Conservation (phyloP, 108 stramenopile genomes). For the Cyclotella choctawhatcheeana region DNA sequence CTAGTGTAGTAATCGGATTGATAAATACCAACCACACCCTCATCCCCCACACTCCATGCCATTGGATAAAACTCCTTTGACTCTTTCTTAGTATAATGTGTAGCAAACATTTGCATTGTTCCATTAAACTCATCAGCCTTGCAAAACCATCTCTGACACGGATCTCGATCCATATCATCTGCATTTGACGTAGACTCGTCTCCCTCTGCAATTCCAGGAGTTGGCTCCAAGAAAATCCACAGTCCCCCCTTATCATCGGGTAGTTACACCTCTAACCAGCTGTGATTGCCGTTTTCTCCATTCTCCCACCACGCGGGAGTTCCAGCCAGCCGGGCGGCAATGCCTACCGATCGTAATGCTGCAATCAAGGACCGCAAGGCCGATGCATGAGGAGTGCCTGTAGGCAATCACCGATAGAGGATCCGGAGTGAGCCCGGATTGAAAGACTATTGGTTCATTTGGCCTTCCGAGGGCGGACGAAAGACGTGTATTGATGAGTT, state of each 20-base stretch:
- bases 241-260: conserved; percentile 31
- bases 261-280: conserved; percentile 89
- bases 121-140: conserved; percentile 60
- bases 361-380: conserved; percentile 71
- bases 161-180: conserved; percentile 72
- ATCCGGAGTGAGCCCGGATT: conserved; percentile 80
- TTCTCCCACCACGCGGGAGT: conserved; percentile 89
- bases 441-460: conserved; percentile 63
- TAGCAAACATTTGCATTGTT: conserved; percentile 67
- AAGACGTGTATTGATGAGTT: conserved; percentile 64
- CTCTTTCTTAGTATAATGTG: conserved; percentile 42
- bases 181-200: conserved; percentile 47
- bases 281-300: conserved; percentile 95
- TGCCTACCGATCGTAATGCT: conserved; percentile 75
- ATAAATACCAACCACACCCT: conserved; percentile 79
- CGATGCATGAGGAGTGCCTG: conserved; percentile 87
- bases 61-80: conserved; percentile 60
- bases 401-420: conserved; percentile 86
- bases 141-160: conserved; percentile 91
- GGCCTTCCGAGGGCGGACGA: conserved; percentile 59
- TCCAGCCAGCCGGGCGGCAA: conserved; percentile 82
- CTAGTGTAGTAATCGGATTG: conserved; percentile 67
- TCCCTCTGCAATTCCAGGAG: conserved; percentile 59
- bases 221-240: conserved; percentile 87
- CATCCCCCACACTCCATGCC: conserved; percentile 80